Evolutionary conservation across 495 filamentous ascomycete species (phyloP).

Genomic region (Penicillium cinerascens): DNA sequence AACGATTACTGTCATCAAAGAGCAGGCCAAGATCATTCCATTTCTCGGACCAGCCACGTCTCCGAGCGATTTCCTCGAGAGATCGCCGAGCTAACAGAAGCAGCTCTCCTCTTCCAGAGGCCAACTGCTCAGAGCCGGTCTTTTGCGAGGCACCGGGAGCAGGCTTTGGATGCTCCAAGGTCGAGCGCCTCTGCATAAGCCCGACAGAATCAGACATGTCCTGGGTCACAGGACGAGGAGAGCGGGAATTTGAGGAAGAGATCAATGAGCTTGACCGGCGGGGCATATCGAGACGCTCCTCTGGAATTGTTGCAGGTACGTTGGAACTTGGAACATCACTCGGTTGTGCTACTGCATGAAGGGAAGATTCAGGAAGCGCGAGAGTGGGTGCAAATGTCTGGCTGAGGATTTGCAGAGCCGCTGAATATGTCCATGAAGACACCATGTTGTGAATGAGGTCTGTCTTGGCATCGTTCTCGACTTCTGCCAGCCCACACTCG

Average conservation of each 20-base stretch:
- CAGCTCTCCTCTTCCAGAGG: constrained; percentile 75
- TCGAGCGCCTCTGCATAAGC: constrained; percentile 20
- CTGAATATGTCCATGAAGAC: constrained; percentile 79
- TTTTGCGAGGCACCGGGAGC: constrained; percentile 35
- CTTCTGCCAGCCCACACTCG: constrained; percentile 33
- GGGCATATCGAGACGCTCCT: constrained; percentile 46
- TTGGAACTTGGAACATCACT: constrained; percentile 18
- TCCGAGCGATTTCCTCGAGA: constrained; percentile 68
- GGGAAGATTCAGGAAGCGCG: constrained; percentile 59
- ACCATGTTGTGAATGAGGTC: constrained; percentile 77
- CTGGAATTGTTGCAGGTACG: constrained; percentile 16
- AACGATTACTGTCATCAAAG: constrained; percentile 49
- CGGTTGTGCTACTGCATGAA: constrained; percentile 31
- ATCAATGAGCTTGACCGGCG: constrained; percentile 45
- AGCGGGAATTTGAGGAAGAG: constrained; percentile 16
- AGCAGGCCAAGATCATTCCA: constrained; percentile 61
- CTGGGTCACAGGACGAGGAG: constrained; percentile 29
- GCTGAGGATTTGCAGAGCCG: constrained; percentile 69
- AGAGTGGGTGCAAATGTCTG: constrained; percentile 70
- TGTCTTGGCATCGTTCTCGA: constrained; percentile 29
- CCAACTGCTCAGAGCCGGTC: constrained; percentile 76
- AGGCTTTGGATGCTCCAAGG: constrained; percentile 32
- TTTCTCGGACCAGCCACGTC: constrained; percentile 71
- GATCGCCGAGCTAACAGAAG: constrained; percentile 74
- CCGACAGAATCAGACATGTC: constrained; percentile 28